Evolutionary conservation across 2,329 filamentous ascomycete genomes (phyloP).

Genomic region (Cyphellophora europaea): DNA sequence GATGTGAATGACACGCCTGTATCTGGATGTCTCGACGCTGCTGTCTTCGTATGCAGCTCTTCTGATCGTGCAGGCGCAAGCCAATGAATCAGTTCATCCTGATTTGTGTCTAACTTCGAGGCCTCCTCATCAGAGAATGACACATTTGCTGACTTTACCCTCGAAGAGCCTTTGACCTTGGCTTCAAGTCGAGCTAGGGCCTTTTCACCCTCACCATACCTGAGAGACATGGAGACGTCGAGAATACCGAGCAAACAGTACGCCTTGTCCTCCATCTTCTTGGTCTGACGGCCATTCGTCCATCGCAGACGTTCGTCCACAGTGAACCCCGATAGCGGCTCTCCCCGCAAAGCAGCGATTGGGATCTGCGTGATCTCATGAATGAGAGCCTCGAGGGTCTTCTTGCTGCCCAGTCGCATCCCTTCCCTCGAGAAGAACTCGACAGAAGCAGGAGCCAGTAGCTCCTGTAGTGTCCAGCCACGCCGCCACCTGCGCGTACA

Average conservation of each 20-base stretch:
- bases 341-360: slow-evolving; percentile 4
- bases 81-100: too few species aligned
- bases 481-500: too few species aligned
- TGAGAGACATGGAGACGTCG: slow-evolving; percentile 20
- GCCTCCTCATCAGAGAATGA: too few species aligned
- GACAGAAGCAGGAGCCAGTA: slow-evolving; percentile 7
- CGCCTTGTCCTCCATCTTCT: slow-evolving; percentile 19
- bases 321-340: not conserved
- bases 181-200: slow-evolving; percentile 21
- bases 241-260: slow-evolving; percentile 22
- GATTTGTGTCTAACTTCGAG: too few species aligned
- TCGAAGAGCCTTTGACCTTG: too few species aligned
- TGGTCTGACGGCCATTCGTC: slow-evolving; percentile 14
- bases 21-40: too few species aligned
- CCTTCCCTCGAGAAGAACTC: slow-evolving; percentile 10
- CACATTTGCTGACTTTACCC: too few species aligned
- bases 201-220: slow-evolving; percentile 21
- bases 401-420: slow-evolving; percentile 4
- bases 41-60: too few species aligned
- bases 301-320: slow-evolving; percentile 14
- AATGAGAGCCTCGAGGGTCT: slow-evolving; percentile 4
- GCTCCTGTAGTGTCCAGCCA: slow-evolving; percentile 10
- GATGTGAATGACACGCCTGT: too few species aligned
- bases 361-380: slow-evolving; percentile 8
- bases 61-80: too few species aligned